Conservation (phyloP, 768 basidiomycete species). For the Lactifluus rugatus region DNA sequence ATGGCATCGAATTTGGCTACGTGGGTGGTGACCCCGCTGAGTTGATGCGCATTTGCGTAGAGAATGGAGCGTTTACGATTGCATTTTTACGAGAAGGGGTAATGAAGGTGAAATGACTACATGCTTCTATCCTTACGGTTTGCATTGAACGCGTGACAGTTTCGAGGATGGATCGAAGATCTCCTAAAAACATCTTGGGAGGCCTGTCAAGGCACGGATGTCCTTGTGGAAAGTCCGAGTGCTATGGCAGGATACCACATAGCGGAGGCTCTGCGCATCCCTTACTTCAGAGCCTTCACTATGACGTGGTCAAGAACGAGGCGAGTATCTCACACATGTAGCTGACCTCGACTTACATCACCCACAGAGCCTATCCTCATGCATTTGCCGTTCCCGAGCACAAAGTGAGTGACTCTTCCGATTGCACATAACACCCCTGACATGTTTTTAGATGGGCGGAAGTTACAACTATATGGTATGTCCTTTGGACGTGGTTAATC, state of each 20-base stretch:
- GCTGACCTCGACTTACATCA: not conserved
- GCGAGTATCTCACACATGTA: conserved; percentile 26
- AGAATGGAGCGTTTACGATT: conserved; percentile 96
- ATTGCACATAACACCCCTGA: not conserved
- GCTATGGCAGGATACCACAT: conserved; percentile 98
- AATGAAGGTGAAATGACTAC: conserved; percentile 48
- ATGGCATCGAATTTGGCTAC: conserved; percentile 91
- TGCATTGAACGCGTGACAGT: conserved; percentile 37
- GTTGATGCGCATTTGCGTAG: conserved; percentile 94
- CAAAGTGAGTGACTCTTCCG: conserved; percentile 43
- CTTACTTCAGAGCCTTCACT: conserved; percentile 92
- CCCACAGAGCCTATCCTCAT: conserved; percentile 82
- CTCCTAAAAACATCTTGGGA: conserved; percentile 92
- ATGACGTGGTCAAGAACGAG: conserved; percentile 98
- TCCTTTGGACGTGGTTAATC: not conserved
- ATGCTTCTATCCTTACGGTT: not conserved
- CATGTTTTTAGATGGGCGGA: conserved; percentile 68
- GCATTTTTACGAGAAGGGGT: conserved; percentile 89
- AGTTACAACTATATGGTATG: conserved; percentile 96
- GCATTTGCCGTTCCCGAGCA: conserved; percentile 96
- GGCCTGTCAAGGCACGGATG: conserved; percentile 89
- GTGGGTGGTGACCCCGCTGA: conserved; percentile 98
- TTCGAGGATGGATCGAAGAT: conserved; percentile 97
- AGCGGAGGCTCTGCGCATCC: conserved; percentile 86
- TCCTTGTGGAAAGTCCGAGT: conserved; percentile 90